Evolutionary conservation across 2,329 filamentous ascomycete species (phyloP).

Genomic region (Colletotrichum navitas): DNA sequence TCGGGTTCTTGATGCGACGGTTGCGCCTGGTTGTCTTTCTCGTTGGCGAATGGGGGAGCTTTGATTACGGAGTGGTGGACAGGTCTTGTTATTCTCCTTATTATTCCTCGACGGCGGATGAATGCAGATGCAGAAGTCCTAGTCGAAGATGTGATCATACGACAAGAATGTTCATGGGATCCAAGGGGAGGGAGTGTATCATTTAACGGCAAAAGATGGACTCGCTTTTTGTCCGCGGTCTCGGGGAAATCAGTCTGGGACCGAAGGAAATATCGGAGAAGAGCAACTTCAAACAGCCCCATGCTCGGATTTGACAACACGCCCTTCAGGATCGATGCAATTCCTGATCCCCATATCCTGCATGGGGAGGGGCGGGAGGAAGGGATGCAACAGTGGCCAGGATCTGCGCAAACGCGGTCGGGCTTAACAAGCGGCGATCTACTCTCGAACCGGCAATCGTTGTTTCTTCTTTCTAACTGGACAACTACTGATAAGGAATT

Average conservation of each 20-base stretch:
- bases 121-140: background rate
- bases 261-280: background rate
- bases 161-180: background rate
- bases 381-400: background rate
- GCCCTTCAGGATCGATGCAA: slow-evolving; percentile 13
- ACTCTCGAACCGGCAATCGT: background rate
- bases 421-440: background rate
- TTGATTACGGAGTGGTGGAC: background rate
- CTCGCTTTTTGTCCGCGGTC: slow-evolving; percentile 17
- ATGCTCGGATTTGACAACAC: slow-evolving; percentile 24
- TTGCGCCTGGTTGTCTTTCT: background rate
- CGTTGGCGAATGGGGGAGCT: background rate
- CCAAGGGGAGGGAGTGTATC: background rate
- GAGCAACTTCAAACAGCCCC: slow-evolving; percentile 14
- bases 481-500: background rate
- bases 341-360: slow-evolving; percentile 14
- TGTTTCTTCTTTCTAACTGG: background rate
- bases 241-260: background rate
- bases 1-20: background rate
- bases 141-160: background rate
- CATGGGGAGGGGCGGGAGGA: slow-evolving; percentile 1
- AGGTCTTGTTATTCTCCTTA: background rate
- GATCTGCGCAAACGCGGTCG: background rate
- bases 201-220: background rate
- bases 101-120: background rate